Base-by-base conservation (phyloP, 2,329 filamentous ascomycete species). In the Neopestalotiopsis sp. region DNA sequence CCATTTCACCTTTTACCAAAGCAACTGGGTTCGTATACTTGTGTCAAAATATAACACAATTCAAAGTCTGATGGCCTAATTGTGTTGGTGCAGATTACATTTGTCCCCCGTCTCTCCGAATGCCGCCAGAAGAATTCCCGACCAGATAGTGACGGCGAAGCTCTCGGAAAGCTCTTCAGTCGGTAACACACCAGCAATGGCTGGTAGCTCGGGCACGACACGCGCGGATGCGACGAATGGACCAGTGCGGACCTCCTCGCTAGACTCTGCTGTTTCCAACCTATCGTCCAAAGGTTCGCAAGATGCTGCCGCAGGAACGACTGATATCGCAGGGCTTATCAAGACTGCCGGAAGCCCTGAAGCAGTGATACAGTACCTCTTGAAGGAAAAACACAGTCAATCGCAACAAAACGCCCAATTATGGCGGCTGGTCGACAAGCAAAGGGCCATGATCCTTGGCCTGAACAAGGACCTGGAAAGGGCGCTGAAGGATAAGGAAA, bases 381-480 rank as follows among this genome's bases (percentile, higher is more conserved):
- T 98, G 72, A 97, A 93, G 78, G 96, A 99, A 78, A 98, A 98
- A 80, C 90, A 95, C 71, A 92, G 94, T 63, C 92, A 94, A 67
- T 89, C 93, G 4, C 92, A 94, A 73, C 96, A 98, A 77, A 98
- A 98, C 78, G 86, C 91, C 20, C 95, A 99, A 79, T 83, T 99
- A 75, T 99, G 96, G 96, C 91, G 94, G 65, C 83, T 99, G 61
- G 94, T 99, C 64, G 95, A 98, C 79, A 98, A 99, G 83, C 96
- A 99, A 80, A 88, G 95, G 71, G 90, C 94, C 17, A 95, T 99
- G 90, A 94, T 99, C 67, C 81, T 97, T 24, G 95, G 95, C 7
- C 85, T 99, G 71, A 98, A 98, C 77, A 97, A 96, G 79, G 96
- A 99, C 78, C 84, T 99, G 13, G 95, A 98, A 80, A 90, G 93